phyloP scores from a whole-genome alignment of 2,329 filamentous ascomycete genomes.

The Mycosphaerella sp. region DNA sequence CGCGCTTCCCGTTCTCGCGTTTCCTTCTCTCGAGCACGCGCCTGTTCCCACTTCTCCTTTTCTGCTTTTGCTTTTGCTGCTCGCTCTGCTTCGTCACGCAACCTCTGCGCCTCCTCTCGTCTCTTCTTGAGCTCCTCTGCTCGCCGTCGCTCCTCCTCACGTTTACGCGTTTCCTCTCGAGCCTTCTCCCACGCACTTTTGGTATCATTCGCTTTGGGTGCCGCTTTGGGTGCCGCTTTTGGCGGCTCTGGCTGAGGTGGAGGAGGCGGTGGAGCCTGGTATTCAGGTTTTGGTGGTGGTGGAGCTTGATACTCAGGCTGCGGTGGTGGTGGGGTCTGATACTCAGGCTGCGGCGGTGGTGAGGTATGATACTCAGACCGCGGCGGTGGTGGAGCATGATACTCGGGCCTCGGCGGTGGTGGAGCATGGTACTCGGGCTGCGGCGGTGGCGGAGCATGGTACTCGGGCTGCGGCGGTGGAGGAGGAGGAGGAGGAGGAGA shows the following conservation, averaged over 20 bases:
- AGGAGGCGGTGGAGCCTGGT: constrained; percentile 8
- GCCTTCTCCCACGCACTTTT: constrained; percentile 57
- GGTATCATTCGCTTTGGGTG: constrained; percentile 23
- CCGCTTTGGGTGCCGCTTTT: constrained; percentile 13
- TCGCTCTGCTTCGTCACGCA: constrained; percentile 45
- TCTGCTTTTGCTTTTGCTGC: constrained; percentile 43
- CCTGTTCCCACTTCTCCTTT: constrained; percentile 49
- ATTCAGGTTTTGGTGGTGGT: constrained; percentile 8
- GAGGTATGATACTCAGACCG: no score
- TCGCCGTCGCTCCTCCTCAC: constrained; percentile 54
- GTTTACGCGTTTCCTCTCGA: constrained; percentile 58
- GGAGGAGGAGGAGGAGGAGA: constrained; percentile 3
- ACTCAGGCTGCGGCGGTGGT: no score
- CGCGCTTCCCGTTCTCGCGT: constrained; percentile 45
- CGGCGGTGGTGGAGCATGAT: no score
- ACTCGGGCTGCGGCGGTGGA: constrained; percentile 4
- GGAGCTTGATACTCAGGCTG: background rate
- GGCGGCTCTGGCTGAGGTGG: constrained; percentile 17
- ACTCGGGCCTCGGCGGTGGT: background rate
- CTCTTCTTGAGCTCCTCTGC: constrained; percentile 55
- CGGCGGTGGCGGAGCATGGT: background rate
- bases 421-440: constrained; percentile 13
- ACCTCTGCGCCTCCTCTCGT: constrained; percentile 52
- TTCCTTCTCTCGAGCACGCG: constrained; percentile 44
- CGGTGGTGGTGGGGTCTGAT: no score